These are phyloP conservation scores for Asclepias syriaca DNA, from an alignment of 257 asterid species.

Conservation along the genomic window DNA sequence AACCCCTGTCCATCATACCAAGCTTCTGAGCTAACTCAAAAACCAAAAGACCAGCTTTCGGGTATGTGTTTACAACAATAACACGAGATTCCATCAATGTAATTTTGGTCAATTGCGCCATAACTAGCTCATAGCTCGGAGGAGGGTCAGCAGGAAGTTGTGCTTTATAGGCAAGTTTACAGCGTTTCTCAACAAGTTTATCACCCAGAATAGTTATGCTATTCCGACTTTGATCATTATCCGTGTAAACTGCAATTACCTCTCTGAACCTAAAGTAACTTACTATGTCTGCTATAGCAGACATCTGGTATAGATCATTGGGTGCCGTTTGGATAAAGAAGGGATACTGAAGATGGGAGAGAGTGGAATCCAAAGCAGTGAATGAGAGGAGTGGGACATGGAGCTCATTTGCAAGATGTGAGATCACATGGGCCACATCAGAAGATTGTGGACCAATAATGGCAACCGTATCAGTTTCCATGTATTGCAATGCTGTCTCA, in stretches of 20 bases:
- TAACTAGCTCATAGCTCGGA: conserved; percentile 33
- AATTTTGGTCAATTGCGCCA: conserved; percentile 35
- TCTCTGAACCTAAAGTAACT: conserved; percentile 55
- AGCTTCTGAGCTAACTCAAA: conserved; percentile 54
- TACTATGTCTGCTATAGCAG: conserved; percentile 69
- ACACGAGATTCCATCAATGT: conserved; percentile 59
- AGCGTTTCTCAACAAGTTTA: conserved; percentile 52
- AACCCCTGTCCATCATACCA: conserved; percentile 64
- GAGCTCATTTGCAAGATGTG: conserved; percentile 79
- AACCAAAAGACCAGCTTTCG: conserved; percentile 44
- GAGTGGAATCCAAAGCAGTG: conserved; percentile 72
- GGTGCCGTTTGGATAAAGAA: conserved; percentile 81
- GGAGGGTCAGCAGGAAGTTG: conserved; percentile 46
- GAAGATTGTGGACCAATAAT: conserved; percentile 83
- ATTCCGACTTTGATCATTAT: conserved; percentile 69
- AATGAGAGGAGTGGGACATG: conserved; percentile 82
- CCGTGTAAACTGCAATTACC: conserved; percentile 50
- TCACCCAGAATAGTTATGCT: conserved; percentile 51
- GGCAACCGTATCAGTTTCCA: conserved; percentile 71
- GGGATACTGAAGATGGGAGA: conserved; percentile 77
- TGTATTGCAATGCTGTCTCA: conserved; percentile 55
- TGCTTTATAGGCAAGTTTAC: conserved; percentile 59
- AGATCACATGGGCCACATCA: conserved; percentile 70
- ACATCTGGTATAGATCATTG: conserved; percentile 61
- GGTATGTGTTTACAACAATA: conserved; percentile 47